Evolutionary conservation across 2,329 filamentous ascomycete genomes (phyloP).

Genomic region (Diaporthe nobilis): DNA sequence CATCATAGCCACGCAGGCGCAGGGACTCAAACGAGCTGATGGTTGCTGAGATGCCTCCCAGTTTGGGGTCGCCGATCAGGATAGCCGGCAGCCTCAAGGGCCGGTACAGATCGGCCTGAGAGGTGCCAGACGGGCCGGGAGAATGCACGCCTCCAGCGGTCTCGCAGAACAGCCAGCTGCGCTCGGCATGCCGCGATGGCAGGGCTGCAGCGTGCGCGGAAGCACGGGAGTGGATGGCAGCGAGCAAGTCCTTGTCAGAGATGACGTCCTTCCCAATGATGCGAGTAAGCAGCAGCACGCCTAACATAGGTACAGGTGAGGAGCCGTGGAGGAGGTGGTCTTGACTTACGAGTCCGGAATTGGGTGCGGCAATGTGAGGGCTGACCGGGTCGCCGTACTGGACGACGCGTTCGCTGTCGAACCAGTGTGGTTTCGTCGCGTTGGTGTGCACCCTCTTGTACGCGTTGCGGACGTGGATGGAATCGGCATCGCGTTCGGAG

Average conservation of each 20-base stretch:
- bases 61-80: slow-evolving; percentile 80
- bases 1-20: slow-evolving; percentile 82
- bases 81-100: slow-evolving; percentile 81
- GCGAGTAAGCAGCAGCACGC: background rate
- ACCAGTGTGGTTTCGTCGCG: slow-evolving; percentile 64
- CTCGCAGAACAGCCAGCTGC: slow-evolving; percentile 79
- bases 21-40: slow-evolving; percentile 87
- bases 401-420: slow-evolving; percentile 66
- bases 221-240: slow-evolving; percentile 60
- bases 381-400: slow-evolving; percentile 70
- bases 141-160: slow-evolving; percentile 88
- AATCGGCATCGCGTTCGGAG: slow-evolving; percentile 76
- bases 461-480: background rate
- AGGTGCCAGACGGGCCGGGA: slow-evolving; percentile 80
- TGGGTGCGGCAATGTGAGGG: slow-evolving; percentile 22
- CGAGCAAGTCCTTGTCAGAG: slow-evolving; percentile 15
- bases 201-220: slow-evolving; percentile 54
- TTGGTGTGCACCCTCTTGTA: background rate
- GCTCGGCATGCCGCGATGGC: slow-evolving; percentile 44
- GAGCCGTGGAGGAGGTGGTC: background rate
- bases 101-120: slow-evolving; percentile 84
- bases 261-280: background rate
- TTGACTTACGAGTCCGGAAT: background rate
- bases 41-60: slow-evolving; percentile 85
- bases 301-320: background rate